Evolutionary conservation across 805 yeast genomes (phyloP).

Genomic region (Saccharomycopsis malanga): DNA sequence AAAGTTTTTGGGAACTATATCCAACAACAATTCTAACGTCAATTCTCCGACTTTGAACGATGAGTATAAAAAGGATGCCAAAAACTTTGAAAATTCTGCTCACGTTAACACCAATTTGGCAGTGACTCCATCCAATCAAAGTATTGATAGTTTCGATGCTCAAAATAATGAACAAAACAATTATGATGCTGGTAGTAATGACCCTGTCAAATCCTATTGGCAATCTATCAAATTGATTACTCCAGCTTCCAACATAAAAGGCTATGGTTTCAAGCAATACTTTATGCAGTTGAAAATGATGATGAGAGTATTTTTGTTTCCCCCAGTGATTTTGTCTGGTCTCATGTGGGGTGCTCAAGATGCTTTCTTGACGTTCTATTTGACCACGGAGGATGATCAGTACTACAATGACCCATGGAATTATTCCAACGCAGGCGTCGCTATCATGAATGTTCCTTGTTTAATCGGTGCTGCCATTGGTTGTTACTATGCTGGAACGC

Average conservation of each 20-base stretch:
- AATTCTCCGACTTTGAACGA: slow-evolving; percentile 2
- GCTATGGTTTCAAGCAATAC: slow-evolving; percentile 63
- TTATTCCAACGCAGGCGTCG: slow-evolving; percentile 59
- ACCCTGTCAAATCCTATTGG: slow-evolving; percentile 38
- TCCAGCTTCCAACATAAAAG: slow-evolving; percentile 51
- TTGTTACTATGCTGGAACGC: slow-evolving; percentile 54
- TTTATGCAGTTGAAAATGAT: slow-evolving; percentile 41
- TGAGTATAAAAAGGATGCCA: slow-evolving; percentile 15
- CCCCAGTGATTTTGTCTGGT: slow-evolving; percentile 60
- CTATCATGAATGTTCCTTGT: slow-evolving; percentile 68
- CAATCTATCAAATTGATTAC: slow-evolving; percentile 44
- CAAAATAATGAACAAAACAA: slow-evolving; percentile 11
- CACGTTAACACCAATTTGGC: slow-evolving; percentile 24
- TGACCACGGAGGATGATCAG: slow-evolving; percentile 64
- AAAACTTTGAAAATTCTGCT: slow-evolving; percentile 6
- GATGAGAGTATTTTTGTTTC: slow-evolving; percentile 52
- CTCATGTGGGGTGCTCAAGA: slow-evolving; percentile 79
- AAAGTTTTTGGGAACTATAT: slow-evolving; percentile 28
- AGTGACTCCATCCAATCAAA: slow-evolving; percentile 21
- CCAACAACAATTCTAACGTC: slow-evolving; percentile 3
- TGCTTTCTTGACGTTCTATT: slow-evolving; percentile 65
- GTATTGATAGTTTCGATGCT: slow-evolving; percentile 18
- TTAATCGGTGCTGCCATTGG: slow-evolving; percentile 61
- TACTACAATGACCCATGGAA: slow-evolving; percentile 63
- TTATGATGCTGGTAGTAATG: slow-evolving; percentile 32